Base-by-base conservation (phyloP, 2,329 filamentous ascomycete genomes). In the Helotiales sp. region DNA sequence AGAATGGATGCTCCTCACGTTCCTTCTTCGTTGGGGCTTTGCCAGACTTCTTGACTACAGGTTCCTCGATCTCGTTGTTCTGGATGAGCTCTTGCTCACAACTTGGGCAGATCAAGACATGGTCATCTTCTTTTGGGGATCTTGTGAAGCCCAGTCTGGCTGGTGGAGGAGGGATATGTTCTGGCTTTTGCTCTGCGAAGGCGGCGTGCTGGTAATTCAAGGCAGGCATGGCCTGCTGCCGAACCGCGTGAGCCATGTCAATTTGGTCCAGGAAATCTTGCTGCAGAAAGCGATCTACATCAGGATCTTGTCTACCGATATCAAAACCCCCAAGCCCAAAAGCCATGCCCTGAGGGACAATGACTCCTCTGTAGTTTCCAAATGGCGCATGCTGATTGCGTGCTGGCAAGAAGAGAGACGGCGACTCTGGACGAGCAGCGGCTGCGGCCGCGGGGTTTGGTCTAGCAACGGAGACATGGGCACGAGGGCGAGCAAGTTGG, bases 61-160 rank as follows among this genome's bases (percentile, higher is more conserved):
- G 69, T 34, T 73, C 69, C 28, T 75, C 73, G 17, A 70, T 73
- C 4, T 75, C 73, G 22, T 45, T 81, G 15, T 93, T 91, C 60
- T 90, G 88, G 6, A 93, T 91, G 17, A 99, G 82, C 79, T 98
- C 95, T 66, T 92, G 86, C 20, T 91, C 89, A 74, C 96, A 99
- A 66, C 92, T 92, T 0, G 95, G 92, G 77, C 96, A 99, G 0
- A 97, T 84, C 2, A 95, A 85, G 0, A 91, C 83, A 43, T 91
- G 86, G 17, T 93, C n/a, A n/a, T n/a, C 88, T 40, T 93, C 90
- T 45, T 82, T 86, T 0, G 92, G 91, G 58, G 88, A 88, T 66
- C 94, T 85, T 0, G 92, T 97, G 75, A 96, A 98, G 0, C 94
- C 95, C n/a, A 87, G 82, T 6, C 86, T 85, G 0, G 92, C 83